A percentile compares a stretch with the other conserved stretches of the same genome.
Evolutionary conservation across 2,329 filamentous ascomycete species (phyloP).

Genomic region (Aurifilum marmelostoma): DNA sequence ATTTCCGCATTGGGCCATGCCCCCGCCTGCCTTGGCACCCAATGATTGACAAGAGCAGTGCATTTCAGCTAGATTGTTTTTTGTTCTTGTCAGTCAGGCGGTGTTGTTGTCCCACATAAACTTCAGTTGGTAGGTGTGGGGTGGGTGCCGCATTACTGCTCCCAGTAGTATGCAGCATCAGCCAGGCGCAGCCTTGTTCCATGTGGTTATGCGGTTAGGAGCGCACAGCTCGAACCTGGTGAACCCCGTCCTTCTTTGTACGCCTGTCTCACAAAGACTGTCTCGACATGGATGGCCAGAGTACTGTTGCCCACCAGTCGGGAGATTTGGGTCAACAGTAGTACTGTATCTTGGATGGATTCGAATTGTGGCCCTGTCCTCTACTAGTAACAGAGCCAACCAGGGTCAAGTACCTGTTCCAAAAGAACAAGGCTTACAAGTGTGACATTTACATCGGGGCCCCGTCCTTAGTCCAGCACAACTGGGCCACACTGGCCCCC

Average conservation of each 20-base stretch:
- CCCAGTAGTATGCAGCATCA: neutral
- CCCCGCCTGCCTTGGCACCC: neutral
- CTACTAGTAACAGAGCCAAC: neutral
- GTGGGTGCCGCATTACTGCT: neutral
- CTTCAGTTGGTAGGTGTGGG: neutral
- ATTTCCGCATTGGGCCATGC: neutral
- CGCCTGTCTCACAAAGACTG: too few relatives aligned
- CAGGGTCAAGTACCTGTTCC: neutral
- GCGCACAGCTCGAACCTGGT: neutral
- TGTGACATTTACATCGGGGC: neutral
- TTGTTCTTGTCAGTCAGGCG: too few relatives aligned
- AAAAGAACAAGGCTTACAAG: neutral
- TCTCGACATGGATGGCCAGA: too few relatives aligned
- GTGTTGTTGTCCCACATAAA: neutral
- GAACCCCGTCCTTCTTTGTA: neutral
- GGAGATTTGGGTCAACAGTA: neutral
- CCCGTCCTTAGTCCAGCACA: neutral
- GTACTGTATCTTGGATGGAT: neutral
- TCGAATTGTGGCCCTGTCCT: neutral
- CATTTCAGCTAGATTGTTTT: neutral
- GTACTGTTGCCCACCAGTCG: too few relatives aligned
- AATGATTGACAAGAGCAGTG: neutral
- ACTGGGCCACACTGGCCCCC: neutral
- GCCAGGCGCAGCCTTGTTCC: neutral
- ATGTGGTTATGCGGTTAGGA: neutral